Evolutionary conservation across 768 basidiomycete genomes (phyloP).

Genomic region (Boletus bicolor): DNA sequence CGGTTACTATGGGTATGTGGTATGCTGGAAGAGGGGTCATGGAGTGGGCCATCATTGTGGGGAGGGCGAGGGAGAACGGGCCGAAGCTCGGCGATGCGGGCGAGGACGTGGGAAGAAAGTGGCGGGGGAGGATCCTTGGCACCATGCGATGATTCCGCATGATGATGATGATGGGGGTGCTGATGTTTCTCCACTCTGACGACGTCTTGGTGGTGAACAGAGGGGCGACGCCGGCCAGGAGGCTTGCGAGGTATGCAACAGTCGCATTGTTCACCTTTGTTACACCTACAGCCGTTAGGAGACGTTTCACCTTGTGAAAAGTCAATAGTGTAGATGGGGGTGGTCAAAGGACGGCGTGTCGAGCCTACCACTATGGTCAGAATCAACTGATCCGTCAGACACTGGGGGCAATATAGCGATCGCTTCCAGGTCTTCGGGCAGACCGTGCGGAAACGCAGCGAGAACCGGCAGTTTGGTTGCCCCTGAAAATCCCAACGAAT

Average conservation of each 20-base stretch:
- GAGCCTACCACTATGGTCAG: slow-evolving; percentile 65
- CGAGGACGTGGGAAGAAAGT: slow-evolving; percentile 49
- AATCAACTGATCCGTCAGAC: slow-evolving; percentile 55
- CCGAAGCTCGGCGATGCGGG: slow-evolving; percentile 61
- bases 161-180: slow-evolving; percentile 12
- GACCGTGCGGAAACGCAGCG: slow-evolving; percentile 80
- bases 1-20: slow-evolving; percentile 41
- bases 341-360: slow-evolving; percentile 42
- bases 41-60: slow-evolving; percentile 37
- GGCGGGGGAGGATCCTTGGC: slow-evolving; percentile 17
- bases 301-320: slow-evolving; percentile 43
- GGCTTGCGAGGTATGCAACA: slow-evolving; percentile 55
- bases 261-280: slow-evolving; percentile 46
- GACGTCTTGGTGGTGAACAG: slow-evolving; percentile 28
- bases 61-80: slow-evolving; percentile 68
- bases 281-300: slow-evolving; percentile 48
- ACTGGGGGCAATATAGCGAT: slow-evolving; percentile 31
- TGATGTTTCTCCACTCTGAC: slow-evolving; percentile 29
- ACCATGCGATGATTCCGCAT: slow-evolving; percentile 14
- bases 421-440: slow-evolving; percentile 67
- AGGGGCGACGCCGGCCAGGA: slow-evolving; percentile 34
- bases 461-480: slow-evolving; percentile 57
- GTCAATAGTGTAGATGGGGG: slow-evolving; percentile 42
- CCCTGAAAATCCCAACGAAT: slow-evolving; percentile 44
- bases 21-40: slow-evolving; percentile 46